These are phyloP conservation scores for Neurospora sublineolata DNA, from an alignment of 495 filamentous ascomycete species.

Conservation along the genomic window DNA sequence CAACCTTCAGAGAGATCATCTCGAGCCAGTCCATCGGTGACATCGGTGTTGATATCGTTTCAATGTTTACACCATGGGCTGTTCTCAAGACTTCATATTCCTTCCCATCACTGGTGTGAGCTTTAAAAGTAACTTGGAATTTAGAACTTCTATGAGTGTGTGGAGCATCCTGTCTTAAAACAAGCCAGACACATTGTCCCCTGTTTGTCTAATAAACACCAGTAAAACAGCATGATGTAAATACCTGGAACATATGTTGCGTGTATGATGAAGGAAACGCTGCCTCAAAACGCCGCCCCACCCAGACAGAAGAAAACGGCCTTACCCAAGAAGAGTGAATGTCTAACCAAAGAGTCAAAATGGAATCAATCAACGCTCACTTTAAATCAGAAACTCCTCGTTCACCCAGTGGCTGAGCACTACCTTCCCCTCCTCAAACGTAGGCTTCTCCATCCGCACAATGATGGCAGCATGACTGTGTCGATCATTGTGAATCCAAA, in stretches of 20 bases:
- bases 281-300: neutral
- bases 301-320: neutral
- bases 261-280: neutral
- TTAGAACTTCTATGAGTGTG: neutral
- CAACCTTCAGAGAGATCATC: neutral
- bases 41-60: neutral
- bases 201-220: neutral
- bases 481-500: constrained; percentile 68
- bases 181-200: neutral
- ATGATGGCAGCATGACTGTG: constrained; percentile 91
- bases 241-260: neutral
- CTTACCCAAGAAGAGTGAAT: neutral
- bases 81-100: neutral
- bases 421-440: constrained; percentile 62
- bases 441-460: constrained; percentile 49
- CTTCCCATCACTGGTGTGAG: neutral
- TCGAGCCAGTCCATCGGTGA: neutral
- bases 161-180: neutral
- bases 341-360: neutral
- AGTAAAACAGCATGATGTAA: neutral
- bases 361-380: neutral
- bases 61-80: neutral
- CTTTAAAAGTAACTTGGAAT: neutral
- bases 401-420: constrained; percentile 76
- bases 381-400: constrained; percentile 47